Evolutionary conservation across 2,329 filamentous ascomycete genomes (phyloP).

Genomic region (Sordariomycetes sp.): DNA sequence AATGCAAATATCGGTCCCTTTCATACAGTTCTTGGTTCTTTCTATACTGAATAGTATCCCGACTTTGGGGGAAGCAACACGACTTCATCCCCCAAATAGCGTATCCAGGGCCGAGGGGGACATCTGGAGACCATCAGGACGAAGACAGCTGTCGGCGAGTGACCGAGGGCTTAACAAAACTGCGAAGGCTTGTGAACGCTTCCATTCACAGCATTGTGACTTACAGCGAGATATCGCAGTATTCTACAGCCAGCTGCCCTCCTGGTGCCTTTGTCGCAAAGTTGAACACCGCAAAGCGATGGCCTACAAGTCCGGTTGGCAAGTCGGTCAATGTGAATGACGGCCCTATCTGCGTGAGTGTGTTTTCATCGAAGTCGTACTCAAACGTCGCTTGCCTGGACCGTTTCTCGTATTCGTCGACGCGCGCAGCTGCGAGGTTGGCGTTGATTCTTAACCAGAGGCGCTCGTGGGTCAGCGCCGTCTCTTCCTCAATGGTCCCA

Average conservation of each 20-base stretch:
- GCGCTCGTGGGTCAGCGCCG: background rate
- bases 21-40: too few species aligned
- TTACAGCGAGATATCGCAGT: background rate
- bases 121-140: too few species aligned
- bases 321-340: constrained; percentile 20
- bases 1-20: too few species aligned
- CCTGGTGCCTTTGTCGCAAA: constrained; percentile 24
- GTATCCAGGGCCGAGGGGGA: too few species aligned
- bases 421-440: background rate
- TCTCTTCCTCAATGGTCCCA: constrained; percentile 19
- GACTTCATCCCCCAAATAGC: too few species aligned
- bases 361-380: background rate
- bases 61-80: too few species aligned
- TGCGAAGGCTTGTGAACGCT: too few species aligned
- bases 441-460: background rate
- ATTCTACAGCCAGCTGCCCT: constrained; percentile 8
- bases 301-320: constrained; percentile 32
- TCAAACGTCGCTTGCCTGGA: background rate
- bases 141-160: too few species aligned
- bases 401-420: background rate
- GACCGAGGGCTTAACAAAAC: too few species aligned
- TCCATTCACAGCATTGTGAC: too few species aligned
- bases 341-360: constrained; percentile 20
- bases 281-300: constrained; percentile 34
- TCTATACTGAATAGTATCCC: too few species aligned